phyloP scores from a whole-genome alignment of 148 eudicot species.

The Camellia lanceoleosa region DNA sequence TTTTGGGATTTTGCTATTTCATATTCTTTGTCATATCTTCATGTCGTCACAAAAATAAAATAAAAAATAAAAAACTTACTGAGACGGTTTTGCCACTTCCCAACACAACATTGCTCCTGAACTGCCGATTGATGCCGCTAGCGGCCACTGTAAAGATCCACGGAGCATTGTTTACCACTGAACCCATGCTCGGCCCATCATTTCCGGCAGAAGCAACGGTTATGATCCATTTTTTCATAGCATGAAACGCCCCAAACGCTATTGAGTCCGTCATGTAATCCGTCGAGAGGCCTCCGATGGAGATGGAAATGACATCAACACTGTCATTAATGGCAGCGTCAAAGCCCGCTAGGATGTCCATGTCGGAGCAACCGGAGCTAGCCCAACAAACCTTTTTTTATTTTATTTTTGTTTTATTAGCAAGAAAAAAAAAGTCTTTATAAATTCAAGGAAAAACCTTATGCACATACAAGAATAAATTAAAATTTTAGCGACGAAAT shows the following conservation, averaged over 20 bases:
- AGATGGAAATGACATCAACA: conserved; percentile 61
- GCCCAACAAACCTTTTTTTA: conserved; percentile 57
- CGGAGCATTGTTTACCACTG: conserved; percentile 52
- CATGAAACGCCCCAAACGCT: conserved; percentile 51
- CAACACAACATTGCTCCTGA: conserved; percentile 48
- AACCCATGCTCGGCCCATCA: conserved; percentile 44
- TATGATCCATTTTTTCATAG: conserved; percentile 47
- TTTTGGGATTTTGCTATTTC: too few relatives aligned
- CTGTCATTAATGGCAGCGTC: conserved; percentile 69
- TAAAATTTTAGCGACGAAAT: too few relatives aligned
- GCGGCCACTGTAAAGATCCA: conserved; percentile 75
- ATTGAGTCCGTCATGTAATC: conserved; percentile 38
- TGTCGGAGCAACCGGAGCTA: conserved; percentile 51
- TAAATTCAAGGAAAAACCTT: too few relatives aligned
- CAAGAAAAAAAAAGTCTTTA: too few relatives aligned
- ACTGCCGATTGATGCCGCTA: conserved; percentile 53
- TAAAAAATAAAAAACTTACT: conserved; percentile 24
- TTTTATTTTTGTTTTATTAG: too few relatives aligned
- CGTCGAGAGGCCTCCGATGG: conserved; percentile 43
- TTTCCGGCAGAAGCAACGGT: conserved; percentile 66
- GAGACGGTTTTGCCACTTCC: conserved; percentile 45
- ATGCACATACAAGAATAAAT: too few relatives aligned
- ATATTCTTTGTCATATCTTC: too few relatives aligned
- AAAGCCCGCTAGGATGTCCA: conserved; percentile 71
- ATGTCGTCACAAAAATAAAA: too few relatives aligned